Evolutionary conservation across 192 early-diverging fungal genomes (phyloP), one percentile per base, ranked within the genome.

Genomic region (Backusella liffmaniae): DNA sequence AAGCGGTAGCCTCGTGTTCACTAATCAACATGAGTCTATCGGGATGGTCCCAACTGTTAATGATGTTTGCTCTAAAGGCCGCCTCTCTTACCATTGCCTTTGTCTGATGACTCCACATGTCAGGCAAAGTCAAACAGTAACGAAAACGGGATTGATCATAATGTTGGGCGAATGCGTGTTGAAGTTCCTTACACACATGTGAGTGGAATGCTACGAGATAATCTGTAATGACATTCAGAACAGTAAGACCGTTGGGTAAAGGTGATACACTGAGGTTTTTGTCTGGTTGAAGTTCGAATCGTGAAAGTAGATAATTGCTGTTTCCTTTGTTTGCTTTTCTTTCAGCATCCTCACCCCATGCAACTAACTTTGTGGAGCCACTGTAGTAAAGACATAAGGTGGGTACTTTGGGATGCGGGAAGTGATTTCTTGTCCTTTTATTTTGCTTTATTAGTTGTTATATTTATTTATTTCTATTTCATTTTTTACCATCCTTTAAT

Each of bases 21-120:
- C 70, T 68, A 59, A 77, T 81, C 6, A 82, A 66, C 69, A 87
- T 81, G 0, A 87, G 76, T 16, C 86, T 77, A 41, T 85, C 80
- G 16, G 84, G 83, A 62, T 80, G 86, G 36, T 87, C 86, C 66
- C 76, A 41, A 51, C 77, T 82, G 29, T 76, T 77, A 67, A 87
- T 83, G 68, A 87, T 87, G 10, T 84, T 84, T 2, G 86, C 83
- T 23, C 79, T 80, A 21, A 85, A 80, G 0, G 86, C 86, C 26
- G 86, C 86, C 39, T 87, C 83, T n/a, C 86, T 82, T 80, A 84
- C 85, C 10, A 74, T 74, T 0, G 86, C 82, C 41, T 87, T 87
- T 36, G 86, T 84, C 39, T 78, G 76, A 72, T 87, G 83, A 16
- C 78, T 80, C 86, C 86, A 87, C 82, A 85, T 85, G 37, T 83